Evolutionary conservation across 768 basidiomycete genomes (phyloP), one percentile per base, ranked within the genome.

Genomic region (Termitomyces sp.): DNA sequence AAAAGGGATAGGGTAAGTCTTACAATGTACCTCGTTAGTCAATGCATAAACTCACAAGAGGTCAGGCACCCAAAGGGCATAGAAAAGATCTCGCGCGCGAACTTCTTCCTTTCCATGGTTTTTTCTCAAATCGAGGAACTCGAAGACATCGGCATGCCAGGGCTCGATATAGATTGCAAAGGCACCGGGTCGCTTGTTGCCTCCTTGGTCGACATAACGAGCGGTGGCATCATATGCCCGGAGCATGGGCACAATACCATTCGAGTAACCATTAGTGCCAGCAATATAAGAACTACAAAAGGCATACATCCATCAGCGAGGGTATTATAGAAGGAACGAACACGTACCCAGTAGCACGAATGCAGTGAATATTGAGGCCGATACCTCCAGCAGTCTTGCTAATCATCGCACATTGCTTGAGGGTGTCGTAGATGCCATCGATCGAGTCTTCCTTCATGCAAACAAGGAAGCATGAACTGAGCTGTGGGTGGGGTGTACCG

Each of bases 301-400:
- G 46, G 6, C 4, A 39, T 27, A 12, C 2, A 30, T 53, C 3
- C 68, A 18, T 14, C 39, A 50, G n/a, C n/a, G n/a, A n/a, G 47
- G n/a, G 52, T n/a, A n/a, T 13, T 53, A 5, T 33, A 54, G 46
- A 37, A 56, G 40, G 18, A n/a, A 26, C 47, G 56, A 46, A 45
- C 13, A 70, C 85, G 27, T 67, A 93, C 92, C 92, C 93, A 44
- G 92, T 98, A 13, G 96, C 95, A 54, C 97, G 89, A 65, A 99
- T 98, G 72, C 89, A 91, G 77, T 98, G 95, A 62, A 99, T 97
- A 73, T 81, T 93, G 60, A 99, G 76, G 52, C 97, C 97, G 70
- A 98, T 98, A 53, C 97, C 97, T 66, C 97, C 97, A 26, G 97
- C 97, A 5, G 95, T 97, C 80, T 99, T 98, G 69, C 94, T 96